Conservation (phyloP, 139 green algal species). For the Micractinium conductrix region DNA sequence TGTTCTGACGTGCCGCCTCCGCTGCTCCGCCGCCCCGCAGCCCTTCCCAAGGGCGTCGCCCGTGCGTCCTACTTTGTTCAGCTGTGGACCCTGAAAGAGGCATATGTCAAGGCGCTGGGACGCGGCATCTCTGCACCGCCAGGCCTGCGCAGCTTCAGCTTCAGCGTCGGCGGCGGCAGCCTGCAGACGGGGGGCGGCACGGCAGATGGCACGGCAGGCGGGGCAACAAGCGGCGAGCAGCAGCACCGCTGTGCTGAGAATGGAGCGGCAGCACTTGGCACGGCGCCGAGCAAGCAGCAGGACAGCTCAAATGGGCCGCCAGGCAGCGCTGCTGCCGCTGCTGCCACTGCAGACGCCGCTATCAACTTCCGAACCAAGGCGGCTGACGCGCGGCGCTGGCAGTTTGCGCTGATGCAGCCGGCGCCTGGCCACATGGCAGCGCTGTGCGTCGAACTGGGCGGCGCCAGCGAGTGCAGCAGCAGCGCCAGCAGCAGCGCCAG, state of each 20-base stretch:
- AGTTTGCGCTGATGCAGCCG: slow-evolving; percentile 49
- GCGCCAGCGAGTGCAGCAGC: neutral
- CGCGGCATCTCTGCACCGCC: slow-evolving; percentile 68
- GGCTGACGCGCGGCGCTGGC: slow-evolving; percentile 16
- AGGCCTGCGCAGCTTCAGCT: slow-evolving; percentile 68
- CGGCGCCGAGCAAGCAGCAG: neutral
- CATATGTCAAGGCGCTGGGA: slow-evolving; percentile 80
- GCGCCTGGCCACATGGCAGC: slow-evolving; percentile 35
- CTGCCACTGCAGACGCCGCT: neutral
- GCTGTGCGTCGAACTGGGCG: slow-evolving; percentile 37
- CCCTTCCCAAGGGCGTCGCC: neutral
- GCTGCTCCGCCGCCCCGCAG: too few relatives aligned
- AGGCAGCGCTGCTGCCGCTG: neutral
- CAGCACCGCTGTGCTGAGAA: neutral
- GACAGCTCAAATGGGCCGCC: neutral
- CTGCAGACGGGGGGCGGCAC: neutral
- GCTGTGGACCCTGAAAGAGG: slow-evolving; percentile 87
- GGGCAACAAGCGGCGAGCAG: neutral
- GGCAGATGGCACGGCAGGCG: neutral
- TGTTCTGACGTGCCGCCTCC: too few relatives aligned
- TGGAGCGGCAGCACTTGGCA: too few relatives aligned
- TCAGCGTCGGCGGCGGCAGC: slow-evolving; percentile 28
- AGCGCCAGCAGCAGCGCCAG: neutral
- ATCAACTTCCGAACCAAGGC: neutral
- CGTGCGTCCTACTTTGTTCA: slow-evolving; percentile 54